Base-by-base conservation (phyloP, 805 yeast species). In the Yarrowia osloensis region DNA sequence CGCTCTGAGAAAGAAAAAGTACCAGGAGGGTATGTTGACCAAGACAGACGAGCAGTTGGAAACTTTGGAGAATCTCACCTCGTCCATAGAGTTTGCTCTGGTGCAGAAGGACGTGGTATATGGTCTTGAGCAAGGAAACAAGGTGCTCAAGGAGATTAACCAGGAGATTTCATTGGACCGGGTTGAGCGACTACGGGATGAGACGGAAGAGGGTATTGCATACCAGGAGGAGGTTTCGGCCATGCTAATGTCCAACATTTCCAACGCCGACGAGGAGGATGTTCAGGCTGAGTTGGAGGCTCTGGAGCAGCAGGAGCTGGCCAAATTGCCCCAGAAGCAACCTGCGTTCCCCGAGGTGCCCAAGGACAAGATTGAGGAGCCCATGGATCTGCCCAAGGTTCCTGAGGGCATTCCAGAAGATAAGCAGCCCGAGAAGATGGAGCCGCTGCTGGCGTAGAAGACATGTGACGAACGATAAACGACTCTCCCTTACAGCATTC, bases 141-240 rank as follows among this genome's bases (percentile, higher is more conserved):
- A 82, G 63, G 90, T 91, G 13, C 82, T 95, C 71, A 87, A 84
- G 70, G 86, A 85, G 71, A 81, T 95, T 68, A 95, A 95, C 75
- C 78, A 80, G 57, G 97, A 94, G 72, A 85, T 93, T 85, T 86
- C 85, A 39, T 74, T 90, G 19, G 93, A 89, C 35, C 85, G 85
- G 71, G 88, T 92, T n/a, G 97, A 93, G 71, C 83, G 82, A 73
- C 81, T 94, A 3, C 78, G 94, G 84, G 97, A 93, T 75, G 93
- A 90, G 63, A 83, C 90, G 22, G 90, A 88, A 55, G 97, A 91
- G 24, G 96, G 94, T 59, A 81, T 87, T 17, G 81, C 87, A 29
- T 88, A 90, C 73, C 97, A 91, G 73, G 86, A 89, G 67, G 82
- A 81, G 69, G 74, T 80, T 17, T 71, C 77, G 40, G 76, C 74